These are phyloP conservation scores for Aphanomyces stellatus DNA, from an alignment of 352 stramenopile species.

Conservation along the genomic window DNA sequence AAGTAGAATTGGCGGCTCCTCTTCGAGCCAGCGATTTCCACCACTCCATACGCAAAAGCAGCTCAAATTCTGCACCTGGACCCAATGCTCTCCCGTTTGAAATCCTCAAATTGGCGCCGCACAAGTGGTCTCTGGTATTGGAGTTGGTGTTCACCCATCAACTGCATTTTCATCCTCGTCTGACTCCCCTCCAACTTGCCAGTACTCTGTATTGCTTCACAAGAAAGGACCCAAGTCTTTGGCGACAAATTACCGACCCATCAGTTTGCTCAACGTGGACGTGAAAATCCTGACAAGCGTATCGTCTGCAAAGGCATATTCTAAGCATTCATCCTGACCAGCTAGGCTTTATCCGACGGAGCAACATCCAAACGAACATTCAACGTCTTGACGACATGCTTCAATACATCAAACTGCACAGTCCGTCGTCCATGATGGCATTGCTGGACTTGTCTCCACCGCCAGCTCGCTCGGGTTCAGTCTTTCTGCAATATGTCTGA, in stretches of 20 bases:
- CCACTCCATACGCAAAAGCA: neutral
- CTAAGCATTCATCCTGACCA: neutral
- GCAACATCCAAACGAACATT: no score
- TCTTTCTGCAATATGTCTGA: no score
- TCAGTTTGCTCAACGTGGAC: constrained; percentile 5
- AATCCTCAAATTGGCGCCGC: neutral
- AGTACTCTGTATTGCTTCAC: neutral
- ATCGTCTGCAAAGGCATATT: neutral
- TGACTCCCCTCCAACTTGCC: neutral
- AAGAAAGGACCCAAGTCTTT: neutral
- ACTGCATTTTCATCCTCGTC: neutral
- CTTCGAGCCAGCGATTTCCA: neutral
- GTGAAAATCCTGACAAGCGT: neutral
- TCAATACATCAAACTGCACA: no score
- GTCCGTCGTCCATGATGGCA: no score
- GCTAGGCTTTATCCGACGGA: neutral
- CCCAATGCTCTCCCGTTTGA: neutral
- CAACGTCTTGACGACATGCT: no score
- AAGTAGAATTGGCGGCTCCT: neutral
- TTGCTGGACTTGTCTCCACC: no score
- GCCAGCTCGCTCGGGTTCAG: no score
- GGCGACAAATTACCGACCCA: neutral
- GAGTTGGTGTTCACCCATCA: neutral
- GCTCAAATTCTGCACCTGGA: neutral
- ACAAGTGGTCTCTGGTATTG: neutral